These are phyloP conservation scores for Daldinia sp. DNA, from an alignment of 2,329 filamentous ascomycete genomes.

Conservation along the genomic window DNA sequence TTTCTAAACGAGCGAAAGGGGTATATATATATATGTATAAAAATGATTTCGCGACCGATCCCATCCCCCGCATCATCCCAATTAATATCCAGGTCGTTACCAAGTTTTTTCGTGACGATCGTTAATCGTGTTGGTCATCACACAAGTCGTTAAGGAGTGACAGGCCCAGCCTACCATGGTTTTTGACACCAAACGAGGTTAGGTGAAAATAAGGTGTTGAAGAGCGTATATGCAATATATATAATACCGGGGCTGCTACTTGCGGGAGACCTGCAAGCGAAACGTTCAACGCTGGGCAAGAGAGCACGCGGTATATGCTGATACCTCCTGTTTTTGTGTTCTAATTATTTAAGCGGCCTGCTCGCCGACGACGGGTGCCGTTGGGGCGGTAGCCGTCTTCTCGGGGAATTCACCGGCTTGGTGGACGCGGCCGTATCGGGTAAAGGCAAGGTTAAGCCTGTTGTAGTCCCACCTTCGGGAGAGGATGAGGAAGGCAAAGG, in stretches of 20 bases:
- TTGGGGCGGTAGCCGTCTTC: conserved; percentile 54
- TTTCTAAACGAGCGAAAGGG: conserved; percentile 34
- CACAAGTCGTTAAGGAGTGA: conserved; percentile 32
- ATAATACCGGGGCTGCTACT: conserved; percentile 11
- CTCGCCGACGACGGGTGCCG: conserved; percentile 43
- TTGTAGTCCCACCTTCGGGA: conserved; percentile 65
- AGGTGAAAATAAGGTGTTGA: background rate
- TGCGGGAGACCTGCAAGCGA: conserved; percentile 24
- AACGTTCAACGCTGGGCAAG: conserved; percentile 26
- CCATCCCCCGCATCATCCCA: conserved; percentile 9
- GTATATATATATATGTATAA: conserved; percentile 14
- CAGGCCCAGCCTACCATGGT: conserved; percentile 38
- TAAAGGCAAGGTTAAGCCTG: conserved; percentile 64
- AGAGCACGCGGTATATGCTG: conserved; percentile 10
- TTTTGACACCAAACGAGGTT: conserved; percentile 21
- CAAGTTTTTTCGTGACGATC: conserved; percentile 11
- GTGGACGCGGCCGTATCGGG: conserved; percentile 65
- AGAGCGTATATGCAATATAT: conserved; percentile 7
- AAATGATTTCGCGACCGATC: conserved; percentile 18
- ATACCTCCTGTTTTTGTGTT: background rate
- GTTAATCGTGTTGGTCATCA: conserved; percentile 18
- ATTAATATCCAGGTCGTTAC: conserved; percentile 17
- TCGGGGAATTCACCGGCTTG: conserved; percentile 60
- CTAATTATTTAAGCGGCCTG: conserved; percentile 33
- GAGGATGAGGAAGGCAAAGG: conserved; percentile 58